phyloP scores from a whole-genome alignment of 2,329 filamentous ascomycete species.

The Fusarium compactum region DNA sequence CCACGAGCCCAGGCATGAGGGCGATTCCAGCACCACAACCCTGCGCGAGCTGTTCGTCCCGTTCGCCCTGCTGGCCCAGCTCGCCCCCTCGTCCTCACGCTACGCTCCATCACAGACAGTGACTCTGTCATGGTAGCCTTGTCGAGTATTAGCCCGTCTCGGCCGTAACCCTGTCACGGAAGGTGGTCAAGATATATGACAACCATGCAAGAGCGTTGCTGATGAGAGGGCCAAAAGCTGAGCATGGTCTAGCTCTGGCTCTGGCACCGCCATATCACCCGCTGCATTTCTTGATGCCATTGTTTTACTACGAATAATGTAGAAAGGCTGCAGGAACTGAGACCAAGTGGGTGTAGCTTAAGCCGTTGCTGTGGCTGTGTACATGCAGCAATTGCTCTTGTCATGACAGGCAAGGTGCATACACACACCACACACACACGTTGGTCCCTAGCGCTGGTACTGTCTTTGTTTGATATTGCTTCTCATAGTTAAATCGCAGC shows the following conservation, averaged over 20 bases:
- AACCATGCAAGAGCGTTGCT: slow-evolving; percentile 25
- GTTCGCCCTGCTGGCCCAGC: slow-evolving; percentile 44
- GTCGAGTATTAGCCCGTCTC: slow-evolving; percentile 45
- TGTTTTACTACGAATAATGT: slow-evolving; percentile 31
- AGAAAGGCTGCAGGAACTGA: slow-evolving; percentile 41
- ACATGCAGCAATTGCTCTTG: slow-evolving; percentile 12
- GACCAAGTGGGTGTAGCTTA: slow-evolving; percentile 37
- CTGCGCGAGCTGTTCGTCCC: slow-evolving; percentile 43
- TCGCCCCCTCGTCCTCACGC: slow-evolving; percentile 39
- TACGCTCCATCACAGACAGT: slow-evolving; percentile 35
- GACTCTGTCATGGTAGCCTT: slow-evolving; percentile 45
- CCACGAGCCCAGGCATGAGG: slow-evolving; percentile 42
- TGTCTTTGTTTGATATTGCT: slow-evolving; percentile 42
- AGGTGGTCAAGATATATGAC: slow-evolving; percentile 42
- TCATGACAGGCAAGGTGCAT: slow-evolving; percentile 20
- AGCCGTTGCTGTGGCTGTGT: slow-evolving; percentile 40
- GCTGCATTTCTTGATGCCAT: slow-evolving; percentile 27
- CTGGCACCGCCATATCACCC: slow-evolving; percentile 15
- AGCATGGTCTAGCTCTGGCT: slow-evolving; percentile 23
- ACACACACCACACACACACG: slow-evolving; percentile 10
- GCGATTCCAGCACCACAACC: slow-evolving; percentile 41
- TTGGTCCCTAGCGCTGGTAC: slow-evolving; percentile 31
- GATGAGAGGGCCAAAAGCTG: slow-evolving; percentile 36
- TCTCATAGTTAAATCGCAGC: slow-evolving; percentile 34
- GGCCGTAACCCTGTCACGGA: slow-evolving; percentile 48